Percentiles rank a stretch among this genome's conserved stretches.
Evolutionary conservation across 106 monocot genomes (phyloP).

Genomic region (Acorus calamus): DNA sequence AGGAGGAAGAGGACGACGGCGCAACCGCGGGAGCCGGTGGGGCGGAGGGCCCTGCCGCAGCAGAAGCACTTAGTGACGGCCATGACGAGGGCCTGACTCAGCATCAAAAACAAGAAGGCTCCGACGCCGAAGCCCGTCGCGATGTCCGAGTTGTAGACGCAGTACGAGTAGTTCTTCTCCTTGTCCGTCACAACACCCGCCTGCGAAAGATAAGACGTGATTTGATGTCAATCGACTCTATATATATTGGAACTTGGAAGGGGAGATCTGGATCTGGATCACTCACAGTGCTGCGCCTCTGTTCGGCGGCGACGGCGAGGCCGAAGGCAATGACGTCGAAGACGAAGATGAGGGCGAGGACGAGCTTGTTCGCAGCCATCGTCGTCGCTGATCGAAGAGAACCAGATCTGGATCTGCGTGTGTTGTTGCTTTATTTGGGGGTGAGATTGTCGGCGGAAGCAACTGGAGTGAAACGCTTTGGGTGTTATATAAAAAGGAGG

Average conservation of each 20-base stretch:
- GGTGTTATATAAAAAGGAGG: too few relatives aligned
- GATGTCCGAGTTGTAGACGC: conserved; percentile 55
- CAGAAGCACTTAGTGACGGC: conserved; percentile 49
- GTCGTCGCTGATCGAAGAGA: too few relatives aligned
- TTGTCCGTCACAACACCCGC: conserved; percentile 20
- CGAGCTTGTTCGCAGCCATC: conserved; percentile 6
- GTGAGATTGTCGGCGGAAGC: too few relatives aligned
- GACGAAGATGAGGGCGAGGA: conserved; percentile 3
- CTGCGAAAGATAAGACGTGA: conserved; percentile 6
- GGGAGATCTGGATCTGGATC: not conserved
- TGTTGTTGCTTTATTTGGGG: too few relatives aligned
- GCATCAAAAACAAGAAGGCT: conserved; percentile 35
- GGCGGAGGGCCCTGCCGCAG: conserved; percentile 32
- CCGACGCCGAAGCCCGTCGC: conserved; percentile 45
- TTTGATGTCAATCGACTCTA: not conserved
- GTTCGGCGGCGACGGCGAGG: conserved; percentile 43
- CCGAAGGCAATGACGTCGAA: conserved; percentile 24
- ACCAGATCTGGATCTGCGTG: too few relatives aligned
- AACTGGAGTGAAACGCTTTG: too few relatives aligned
- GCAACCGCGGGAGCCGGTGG: conserved; percentile 28
- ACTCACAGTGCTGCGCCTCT: conserved; percentile 27
- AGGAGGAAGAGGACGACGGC: too few relatives aligned
- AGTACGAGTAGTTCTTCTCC: conserved; percentile 36
- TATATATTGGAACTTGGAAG: too few relatives aligned
- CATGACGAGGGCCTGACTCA: conserved; percentile 37